phyloP scores from a whole-genome alignment of 176 grass and related monocot genomes.

The Triticum dicoccoides region DNA sequence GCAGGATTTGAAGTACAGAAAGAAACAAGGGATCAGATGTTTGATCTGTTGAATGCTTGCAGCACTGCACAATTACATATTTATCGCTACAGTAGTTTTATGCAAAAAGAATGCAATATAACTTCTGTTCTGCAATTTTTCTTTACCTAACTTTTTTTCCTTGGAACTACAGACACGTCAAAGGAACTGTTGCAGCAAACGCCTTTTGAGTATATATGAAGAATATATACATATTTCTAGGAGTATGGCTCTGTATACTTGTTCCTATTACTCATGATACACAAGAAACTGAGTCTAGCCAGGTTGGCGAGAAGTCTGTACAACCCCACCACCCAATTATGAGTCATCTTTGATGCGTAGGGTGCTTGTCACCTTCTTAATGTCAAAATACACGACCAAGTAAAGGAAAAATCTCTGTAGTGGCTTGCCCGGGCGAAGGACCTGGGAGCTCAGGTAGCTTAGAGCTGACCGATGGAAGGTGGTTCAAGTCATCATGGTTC shows the following conservation, averaged over 20 bases:
- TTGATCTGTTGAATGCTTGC: background rate
- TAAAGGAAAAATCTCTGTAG: background rate
- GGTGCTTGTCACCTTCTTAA: background rate
- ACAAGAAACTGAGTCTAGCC: background rate
- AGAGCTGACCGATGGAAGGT: background rate
- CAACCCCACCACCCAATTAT: background rate
- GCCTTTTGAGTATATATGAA: background rate
- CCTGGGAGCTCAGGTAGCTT: background rate
- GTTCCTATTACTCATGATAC: slow-evolving; percentile 1
- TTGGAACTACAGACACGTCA: background rate
- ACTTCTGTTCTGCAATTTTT: background rate
- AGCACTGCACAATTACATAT: background rate
- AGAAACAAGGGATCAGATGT: background rate
- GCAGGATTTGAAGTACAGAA: background rate
- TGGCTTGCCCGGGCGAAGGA: background rate
- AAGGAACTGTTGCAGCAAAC: background rate
- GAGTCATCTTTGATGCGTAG: background rate
- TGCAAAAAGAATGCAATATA: background rate
- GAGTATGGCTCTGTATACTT: background rate
- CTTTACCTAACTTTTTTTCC: background rate
- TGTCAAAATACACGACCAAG: background rate
- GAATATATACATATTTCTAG: background rate
- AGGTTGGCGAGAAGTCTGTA: background rate
- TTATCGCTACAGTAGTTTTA: background rate
- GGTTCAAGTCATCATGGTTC: background rate